These are phyloP conservation scores for Pisolithus thermaeus DNA, from an alignment of 1,284 basidiomycete genomes.

Conservation along the genomic window DNA sequence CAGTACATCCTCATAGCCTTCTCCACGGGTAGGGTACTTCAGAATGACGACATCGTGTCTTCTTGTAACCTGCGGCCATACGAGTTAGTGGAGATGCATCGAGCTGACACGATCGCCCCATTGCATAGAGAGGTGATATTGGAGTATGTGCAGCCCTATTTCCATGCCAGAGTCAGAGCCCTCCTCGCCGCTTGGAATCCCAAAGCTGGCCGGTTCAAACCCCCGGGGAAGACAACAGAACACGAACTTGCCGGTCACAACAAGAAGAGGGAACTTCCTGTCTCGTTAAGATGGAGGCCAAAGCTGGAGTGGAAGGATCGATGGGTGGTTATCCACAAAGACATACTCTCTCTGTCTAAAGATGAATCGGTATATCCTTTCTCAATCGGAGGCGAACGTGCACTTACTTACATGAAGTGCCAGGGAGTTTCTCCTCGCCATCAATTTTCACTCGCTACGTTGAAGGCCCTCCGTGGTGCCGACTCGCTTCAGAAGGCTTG, in stretches of 20 bases:
- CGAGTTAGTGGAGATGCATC: conserved; percentile 64
- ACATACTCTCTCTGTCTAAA: conserved; percentile 48
- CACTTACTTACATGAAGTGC: neutral
- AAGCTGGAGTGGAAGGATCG: conserved; percentile 56
- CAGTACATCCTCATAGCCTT: conserved; percentile 51
- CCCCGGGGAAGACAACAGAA: conserved; percentile 9
- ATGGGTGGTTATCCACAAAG: conserved; percentile 59
- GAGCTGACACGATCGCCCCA: conserved; percentile 33
- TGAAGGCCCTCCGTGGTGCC: conserved; percentile 40
- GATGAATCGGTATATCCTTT: conserved; percentile 44
- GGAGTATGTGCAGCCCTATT: conserved; percentile 63
- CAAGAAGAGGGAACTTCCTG: conserved; percentile 10
- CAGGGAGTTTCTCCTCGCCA: conserved; percentile 43
- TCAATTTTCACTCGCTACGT: conserved; percentile 35
- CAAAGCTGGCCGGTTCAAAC: conserved; percentile 21
- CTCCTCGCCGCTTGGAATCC: conserved; percentile 41
- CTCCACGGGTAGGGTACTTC: conserved; percentile 59
- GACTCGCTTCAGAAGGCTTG: conserved; percentile 38
- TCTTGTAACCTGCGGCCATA: conserved; percentile 54
- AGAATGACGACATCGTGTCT: conserved; percentile 52
- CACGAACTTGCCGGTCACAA: neutral
- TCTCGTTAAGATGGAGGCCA: conserved; percentile 20
- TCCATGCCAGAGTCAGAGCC: conserved; percentile 54
- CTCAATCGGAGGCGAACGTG: neutral
- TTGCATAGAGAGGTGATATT: conserved; percentile 38